These are phyloP conservation scores for Colletotrichum karsti DNA, from an alignment of 2,329 filamentous ascomycete species.

Conservation along the genomic window DNA sequence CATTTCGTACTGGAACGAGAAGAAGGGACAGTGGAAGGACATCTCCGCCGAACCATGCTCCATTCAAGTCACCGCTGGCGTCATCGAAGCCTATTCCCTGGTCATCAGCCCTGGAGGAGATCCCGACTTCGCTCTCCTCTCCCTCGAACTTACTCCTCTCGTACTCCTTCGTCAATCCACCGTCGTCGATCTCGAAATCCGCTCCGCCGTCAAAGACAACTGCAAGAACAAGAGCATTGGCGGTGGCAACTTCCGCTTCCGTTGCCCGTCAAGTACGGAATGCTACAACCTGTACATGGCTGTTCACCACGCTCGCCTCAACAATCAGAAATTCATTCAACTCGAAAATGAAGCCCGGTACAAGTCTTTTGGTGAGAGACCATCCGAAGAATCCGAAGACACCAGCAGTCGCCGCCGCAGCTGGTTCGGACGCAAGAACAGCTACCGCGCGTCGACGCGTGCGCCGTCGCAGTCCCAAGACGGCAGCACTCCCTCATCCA, in stretches of 20 bases:
- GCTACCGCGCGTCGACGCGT: constrained; percentile 68
- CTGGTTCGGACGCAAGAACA: constrained; percentile 72
- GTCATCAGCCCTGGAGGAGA: constrained; percentile 35
- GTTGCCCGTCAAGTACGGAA: constrained; percentile 78
- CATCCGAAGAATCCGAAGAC: constrained; percentile 57
- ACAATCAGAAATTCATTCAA: constrained; percentile 87
- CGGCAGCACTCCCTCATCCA: constrained; percentile 68
- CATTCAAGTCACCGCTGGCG: constrained; percentile 64
- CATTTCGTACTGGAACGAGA: constrained; percentile 71
- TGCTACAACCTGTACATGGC: constrained; percentile 85
- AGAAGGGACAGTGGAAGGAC: constrained; percentile 67
- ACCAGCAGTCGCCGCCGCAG: constrained; percentile 57
- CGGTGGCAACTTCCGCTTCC: constrained; percentile 86
- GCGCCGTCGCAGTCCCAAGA: constrained; percentile 76
- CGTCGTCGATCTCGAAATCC: constrained; percentile 91
- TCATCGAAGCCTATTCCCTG: constrained; percentile 65
- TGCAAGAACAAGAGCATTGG: constrained; percentile 75
- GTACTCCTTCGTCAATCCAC: constrained; percentile 92
- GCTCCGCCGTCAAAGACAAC: constrained; percentile 80
- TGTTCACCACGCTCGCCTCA: constrained; percentile 88
- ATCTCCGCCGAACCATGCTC: constrained; percentile 60
- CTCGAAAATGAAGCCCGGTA: constrained; percentile 73
- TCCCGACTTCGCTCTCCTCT: constrained; percentile 60
- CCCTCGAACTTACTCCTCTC: constrained; percentile 88
- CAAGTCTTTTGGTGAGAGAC: constrained; percentile 73